Conservation (phyloP, 805 yeast species). For the Candida ipomoeae region DNA sequence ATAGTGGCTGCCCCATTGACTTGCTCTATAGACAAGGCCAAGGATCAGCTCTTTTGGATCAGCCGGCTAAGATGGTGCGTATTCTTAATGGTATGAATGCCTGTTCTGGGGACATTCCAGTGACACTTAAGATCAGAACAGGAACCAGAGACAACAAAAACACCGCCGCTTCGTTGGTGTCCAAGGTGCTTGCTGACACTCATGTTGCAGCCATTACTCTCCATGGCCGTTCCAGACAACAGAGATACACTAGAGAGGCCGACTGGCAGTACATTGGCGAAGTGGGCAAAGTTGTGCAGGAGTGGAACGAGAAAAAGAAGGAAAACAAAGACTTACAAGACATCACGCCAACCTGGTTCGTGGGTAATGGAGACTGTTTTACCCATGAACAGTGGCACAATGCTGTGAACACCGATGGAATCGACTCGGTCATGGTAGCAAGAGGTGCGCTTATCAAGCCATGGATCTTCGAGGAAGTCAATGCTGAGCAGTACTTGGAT, state of each 20-base stretch:
- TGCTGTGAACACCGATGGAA: conserved; percentile 58
- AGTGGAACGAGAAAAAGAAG: conserved; percentile 47
- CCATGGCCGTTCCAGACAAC: conserved; percentile 96
- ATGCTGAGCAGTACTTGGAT: conserved; percentile 83
- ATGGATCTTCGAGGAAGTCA: conserved; percentile 97
- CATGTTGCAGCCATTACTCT: conserved; percentile 87
- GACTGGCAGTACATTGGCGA: conserved; percentile 87
- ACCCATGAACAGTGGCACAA: conserved; percentile 85
- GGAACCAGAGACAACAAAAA: conserved; percentile 85
- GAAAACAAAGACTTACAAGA: conserved; percentile 61
- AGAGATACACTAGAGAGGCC: conserved; percentile 85
- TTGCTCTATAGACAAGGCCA: conserved; percentile 91
- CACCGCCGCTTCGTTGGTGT: conserved; percentile 75
- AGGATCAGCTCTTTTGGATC: conserved; percentile 89
- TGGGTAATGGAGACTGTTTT: conserved; percentile 94
- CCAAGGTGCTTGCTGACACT: conserved; percentile 67
- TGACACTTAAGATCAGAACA: conserved; percentile 87
- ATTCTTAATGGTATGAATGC: conserved; percentile 86
- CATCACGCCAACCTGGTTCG: conserved; percentile 65
- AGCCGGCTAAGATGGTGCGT: conserved; percentile 74
- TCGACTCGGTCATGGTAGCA: conserved; percentile 96
- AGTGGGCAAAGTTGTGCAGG: conserved; percentile 66
- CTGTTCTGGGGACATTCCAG: conserved; percentile 84
- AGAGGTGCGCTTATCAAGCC: conserved; percentile 98
- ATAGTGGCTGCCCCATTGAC: conserved; percentile 98